phyloP scores from a whole-genome alignment of 805 yeast species.

The Candida schatavii region DNA sequence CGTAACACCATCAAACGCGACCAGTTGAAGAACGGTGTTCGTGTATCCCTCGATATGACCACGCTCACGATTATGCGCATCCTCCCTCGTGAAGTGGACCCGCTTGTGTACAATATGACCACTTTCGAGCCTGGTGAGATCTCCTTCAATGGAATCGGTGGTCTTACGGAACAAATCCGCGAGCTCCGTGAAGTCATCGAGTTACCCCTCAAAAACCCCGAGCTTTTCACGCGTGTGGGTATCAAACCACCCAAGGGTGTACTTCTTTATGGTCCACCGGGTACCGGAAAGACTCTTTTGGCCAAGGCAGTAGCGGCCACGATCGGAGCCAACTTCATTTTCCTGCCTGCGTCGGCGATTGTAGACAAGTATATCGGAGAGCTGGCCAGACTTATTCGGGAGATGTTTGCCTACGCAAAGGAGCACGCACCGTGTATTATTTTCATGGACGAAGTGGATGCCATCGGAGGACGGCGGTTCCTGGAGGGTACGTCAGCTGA shows the following conservation, averaged over 20 bases:
- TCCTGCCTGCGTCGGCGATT: conserved; percentile 97
- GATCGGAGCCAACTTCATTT: conserved; percentile 95
- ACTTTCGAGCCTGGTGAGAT: conserved; percentile 97
- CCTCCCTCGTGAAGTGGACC: conserved; percentile 96
- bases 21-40: conserved; percentile 83
- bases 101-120: conserved; percentile 96
- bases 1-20: conserved; percentile 87
- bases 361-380: conserved; percentile 98
- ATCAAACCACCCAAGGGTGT: conserved; percentile 99
- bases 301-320: conserved; percentile 99
- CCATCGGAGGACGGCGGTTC: conserved; percentile 97
- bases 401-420: conserved; percentile 96
- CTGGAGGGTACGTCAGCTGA: conserved; percentile 98
- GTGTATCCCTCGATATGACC: conserved; percentile 97
- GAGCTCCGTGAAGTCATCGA: conserved; percentile 97
- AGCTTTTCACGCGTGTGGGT: conserved; percentile 91
- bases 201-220: conserved; percentile 95
- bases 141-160: conserved; percentile 94
- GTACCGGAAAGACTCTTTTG: conserved; percentile 93
- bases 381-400: conserved; percentile 93
- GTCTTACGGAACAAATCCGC: conserved; percentile 90
- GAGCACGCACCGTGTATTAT: conserved; percentile 98
- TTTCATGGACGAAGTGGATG: conserved; percentile 98
- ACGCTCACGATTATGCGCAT: conserved; percentile 97
- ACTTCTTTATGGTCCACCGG: conserved; percentile 95